phyloP scores from a whole-genome alignment of 306 rosid genomes.

The Cercis canadensis region DNA sequence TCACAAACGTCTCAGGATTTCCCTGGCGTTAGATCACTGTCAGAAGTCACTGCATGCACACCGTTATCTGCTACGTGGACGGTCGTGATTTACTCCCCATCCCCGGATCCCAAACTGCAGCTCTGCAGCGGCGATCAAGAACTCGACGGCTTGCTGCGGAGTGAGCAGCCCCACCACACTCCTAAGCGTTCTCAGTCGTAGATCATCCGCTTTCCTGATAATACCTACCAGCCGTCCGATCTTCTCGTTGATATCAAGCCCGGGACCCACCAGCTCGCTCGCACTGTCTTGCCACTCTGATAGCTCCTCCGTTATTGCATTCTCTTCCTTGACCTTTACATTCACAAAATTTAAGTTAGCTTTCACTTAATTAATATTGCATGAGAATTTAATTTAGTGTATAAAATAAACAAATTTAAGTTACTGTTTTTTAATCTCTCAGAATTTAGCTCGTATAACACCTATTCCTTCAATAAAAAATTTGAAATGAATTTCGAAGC shows the following conservation, averaged over 20 bases:
- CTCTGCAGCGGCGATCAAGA: slow-evolving; percentile 73
- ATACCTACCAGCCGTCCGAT: slow-evolving; percentile 49
- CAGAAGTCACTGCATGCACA: neutral
- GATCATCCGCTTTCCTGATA: slow-evolving; percentile 73
- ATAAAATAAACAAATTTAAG: no score
- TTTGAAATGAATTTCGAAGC: neutral
- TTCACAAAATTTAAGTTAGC: neutral
- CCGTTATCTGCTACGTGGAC: slow-evolving; percentile 30
- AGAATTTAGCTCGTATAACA: no score
- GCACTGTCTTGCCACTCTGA: slow-evolving; percentile 89
- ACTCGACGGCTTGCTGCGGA: slow-evolving; percentile 75
- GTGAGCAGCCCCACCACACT: slow-evolving; percentile 68
- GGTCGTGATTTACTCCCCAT: slow-evolving; percentile 77
- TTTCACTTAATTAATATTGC: neutral
- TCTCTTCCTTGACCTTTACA: slow-evolving; percentile 77
- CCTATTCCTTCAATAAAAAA: no score
- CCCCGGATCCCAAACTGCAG: slow-evolving; percentile 70
- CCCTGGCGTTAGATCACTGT: neutral
- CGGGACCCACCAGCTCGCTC: slow-evolving; percentile 53
- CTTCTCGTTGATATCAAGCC: slow-evolving; percentile 44
- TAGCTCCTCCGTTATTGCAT: slow-evolving; percentile 71
- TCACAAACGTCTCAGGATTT: neutral
- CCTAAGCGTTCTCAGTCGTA: slow-evolving; percentile 67
- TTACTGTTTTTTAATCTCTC: no score
- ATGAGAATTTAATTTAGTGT: no score